phyloP scores from a whole-genome alignment of 768 basidiomycete species.

The Termitomyces heimii region DNA sequence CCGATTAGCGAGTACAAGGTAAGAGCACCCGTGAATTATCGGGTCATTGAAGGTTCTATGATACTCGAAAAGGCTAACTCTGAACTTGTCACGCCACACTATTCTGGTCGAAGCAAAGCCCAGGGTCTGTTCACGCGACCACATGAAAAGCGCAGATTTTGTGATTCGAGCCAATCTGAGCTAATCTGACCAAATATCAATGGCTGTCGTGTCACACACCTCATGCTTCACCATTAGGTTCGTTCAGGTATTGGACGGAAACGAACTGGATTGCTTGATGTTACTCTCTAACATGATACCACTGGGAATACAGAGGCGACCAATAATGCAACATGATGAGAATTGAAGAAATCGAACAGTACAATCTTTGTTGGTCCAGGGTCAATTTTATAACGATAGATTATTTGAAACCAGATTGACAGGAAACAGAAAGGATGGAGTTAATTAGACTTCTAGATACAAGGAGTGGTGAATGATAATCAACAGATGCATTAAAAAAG shows the following conservation, averaged over 20 bases:
- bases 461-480: conserved; percentile 19
- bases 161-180: background rate
- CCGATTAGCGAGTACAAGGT: background rate
- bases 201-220: background rate
- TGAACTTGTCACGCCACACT: background rate
- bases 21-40: background rate
- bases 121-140: background rate
- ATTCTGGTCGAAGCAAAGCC: background rate
- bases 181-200: background rate
- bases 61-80: background rate
- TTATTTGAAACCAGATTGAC: conserved; percentile 6
- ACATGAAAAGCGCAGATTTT: background rate
- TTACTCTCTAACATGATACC: background rate
- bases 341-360: background rate
- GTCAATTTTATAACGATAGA: conserved; percentile 2
- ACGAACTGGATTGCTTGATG: background rate
- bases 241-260: background rate
- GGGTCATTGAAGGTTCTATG: background rate
- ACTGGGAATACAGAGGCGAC: background rate
- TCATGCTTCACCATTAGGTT: no score
- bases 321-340: background rate
- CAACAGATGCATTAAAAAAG: conserved; percentile 11
- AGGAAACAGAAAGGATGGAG: conserved; percentile 7
- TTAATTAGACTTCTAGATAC: conserved; percentile 23
- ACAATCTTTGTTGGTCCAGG: background rate